Percentiles rank a stretch among this genome's conserved stretches.
Evolutionary conservation across 371 early-diverging fungal genomes (phyloP).

Genomic region (Mortierella sp.): DNA sequence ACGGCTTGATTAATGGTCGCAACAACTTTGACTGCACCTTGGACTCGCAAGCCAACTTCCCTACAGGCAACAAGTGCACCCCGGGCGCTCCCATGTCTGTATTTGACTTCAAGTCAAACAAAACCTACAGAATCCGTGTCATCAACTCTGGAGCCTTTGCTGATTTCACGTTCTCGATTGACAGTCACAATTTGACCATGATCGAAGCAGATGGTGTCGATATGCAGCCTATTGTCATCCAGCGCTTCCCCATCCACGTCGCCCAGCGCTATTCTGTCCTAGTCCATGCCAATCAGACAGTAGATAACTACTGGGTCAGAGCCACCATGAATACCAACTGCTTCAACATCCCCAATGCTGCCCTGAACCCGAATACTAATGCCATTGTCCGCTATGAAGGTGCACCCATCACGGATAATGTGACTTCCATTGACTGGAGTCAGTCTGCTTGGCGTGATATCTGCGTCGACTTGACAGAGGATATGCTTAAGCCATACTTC

Average conservation of each 20-base stretch:
- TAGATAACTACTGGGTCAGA: slow-evolving; percentile 56
- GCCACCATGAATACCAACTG: slow-evolving; percentile 54
- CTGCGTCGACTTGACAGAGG: slow-evolving; percentile 26
- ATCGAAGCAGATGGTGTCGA: slow-evolving; percentile 61
- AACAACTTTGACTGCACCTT: slow-evolving; percentile 52
- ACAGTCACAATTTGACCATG: slow-evolving; percentile 55
- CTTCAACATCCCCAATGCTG: slow-evolving; percentile 18
- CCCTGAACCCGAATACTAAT: slow-evolving; percentile 26
- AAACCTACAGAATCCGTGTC: slow-evolving; percentile 41
- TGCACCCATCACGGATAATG: slow-evolving; percentile 21
- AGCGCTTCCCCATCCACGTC: slow-evolving; percentile 48
- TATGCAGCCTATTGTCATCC: slow-evolving; percentile 43
- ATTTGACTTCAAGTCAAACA: slow-evolving; percentile 25
- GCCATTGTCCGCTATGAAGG: slow-evolving; percentile 56
- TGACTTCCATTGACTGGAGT: slow-evolving; percentile 27
- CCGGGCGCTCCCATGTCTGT: slow-evolving; percentile 32
- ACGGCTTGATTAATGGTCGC: slow-evolving; percentile 61
- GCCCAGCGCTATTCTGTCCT: slow-evolving; percentile 61
- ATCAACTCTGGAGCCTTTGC: slow-evolving; percentile 54
- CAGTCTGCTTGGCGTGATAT: slow-evolving; percentile 15
- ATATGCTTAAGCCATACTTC: slow-evolving; percentile 35
- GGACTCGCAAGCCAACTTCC: slow-evolving; percentile 52
- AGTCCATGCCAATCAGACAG: slow-evolving; percentile 50
- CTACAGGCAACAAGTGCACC: slow-evolving; percentile 50
- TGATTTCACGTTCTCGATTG: slow-evolving; percentile 56